These are phyloP conservation scores for Auricularia heimuer DNA, from an alignment of 768 basidiomycete genomes.

Conservation along the genomic window DNA sequence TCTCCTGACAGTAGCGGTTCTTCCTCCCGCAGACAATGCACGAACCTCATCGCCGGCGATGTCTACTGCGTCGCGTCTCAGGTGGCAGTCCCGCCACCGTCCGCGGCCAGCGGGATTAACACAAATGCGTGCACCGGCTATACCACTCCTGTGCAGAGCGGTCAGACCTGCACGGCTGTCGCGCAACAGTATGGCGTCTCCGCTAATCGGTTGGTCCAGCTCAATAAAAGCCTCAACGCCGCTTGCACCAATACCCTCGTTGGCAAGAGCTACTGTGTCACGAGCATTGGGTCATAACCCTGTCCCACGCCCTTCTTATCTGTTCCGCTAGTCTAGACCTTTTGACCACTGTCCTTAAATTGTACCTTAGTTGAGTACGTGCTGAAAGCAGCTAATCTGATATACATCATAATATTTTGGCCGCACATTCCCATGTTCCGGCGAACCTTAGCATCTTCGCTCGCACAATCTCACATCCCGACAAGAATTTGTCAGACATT, in stretches of 20 bases:
- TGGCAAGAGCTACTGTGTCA: not conserved
- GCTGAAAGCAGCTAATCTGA: too few species aligned
- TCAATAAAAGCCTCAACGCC: not conserved
- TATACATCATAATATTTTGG: too few species aligned
- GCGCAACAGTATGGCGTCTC: not conserved
- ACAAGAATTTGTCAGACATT: too few species aligned
- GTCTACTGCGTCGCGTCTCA: not conserved
- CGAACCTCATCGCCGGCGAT: not conserved
- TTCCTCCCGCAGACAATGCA: not conserved
- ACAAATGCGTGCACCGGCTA: not conserved
- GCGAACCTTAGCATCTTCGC: too few species aligned
- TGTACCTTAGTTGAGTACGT: too few species aligned
- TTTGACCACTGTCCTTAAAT: too few species aligned
- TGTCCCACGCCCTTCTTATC: too few species aligned
- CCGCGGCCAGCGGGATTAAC: not conserved
- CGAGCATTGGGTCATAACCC: not conserved
- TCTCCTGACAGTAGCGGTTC: not conserved
- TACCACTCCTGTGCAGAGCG: not conserved
- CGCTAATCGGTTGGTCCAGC: not conserved
- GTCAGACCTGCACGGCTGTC: not conserved
- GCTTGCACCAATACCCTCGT: not conserved
- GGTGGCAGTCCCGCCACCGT: not conserved
- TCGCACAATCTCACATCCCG: too few species aligned
- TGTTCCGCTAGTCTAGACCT: too few species aligned
- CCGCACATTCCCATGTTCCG: too few species aligned